Evolutionary conservation across 2,329 filamentous ascomycete species (phyloP).

Genomic region (Epichloe festucae): DNA sequence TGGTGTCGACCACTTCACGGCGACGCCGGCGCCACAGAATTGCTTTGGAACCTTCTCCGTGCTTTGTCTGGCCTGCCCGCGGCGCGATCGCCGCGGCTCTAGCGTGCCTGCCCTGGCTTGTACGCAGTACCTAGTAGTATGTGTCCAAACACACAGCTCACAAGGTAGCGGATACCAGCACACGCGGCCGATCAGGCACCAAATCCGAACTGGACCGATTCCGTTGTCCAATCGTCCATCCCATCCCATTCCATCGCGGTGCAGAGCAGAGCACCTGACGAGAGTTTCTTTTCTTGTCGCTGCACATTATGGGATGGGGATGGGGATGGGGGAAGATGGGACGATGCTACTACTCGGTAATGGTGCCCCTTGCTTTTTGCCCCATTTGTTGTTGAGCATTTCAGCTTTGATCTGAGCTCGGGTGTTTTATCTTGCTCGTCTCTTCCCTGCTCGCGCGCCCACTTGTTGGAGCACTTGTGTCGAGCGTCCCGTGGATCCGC

Average conservation of each 20-base stretch:
- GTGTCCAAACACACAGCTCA: background rate
- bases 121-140: background rate
- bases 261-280: background rate
- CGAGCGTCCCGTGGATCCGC: background rate
- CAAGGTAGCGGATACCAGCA: background rate
- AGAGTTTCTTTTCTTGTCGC: background rate
- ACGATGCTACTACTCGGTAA: too few species aligned
- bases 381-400: background rate
- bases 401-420: background rate
- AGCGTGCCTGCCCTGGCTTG: background rate
- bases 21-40: too few species aligned
- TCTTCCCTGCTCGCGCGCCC: background rate
- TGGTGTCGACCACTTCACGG: too few species aligned
- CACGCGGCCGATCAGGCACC: background rate
- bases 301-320: background rate
- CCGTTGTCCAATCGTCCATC: background rate
- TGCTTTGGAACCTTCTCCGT: too few species aligned
- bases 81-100: conserved; percentile 5
- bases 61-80: background rate
- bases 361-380: too few species aligned
- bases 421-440: background rate
- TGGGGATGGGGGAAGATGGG: background rate
- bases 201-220: background rate
- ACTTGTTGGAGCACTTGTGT: background rate
- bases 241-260: background rate